Evolutionary conservation across 805 yeast species (phyloP), one percentile per base, ranked within the genome.

Genomic region (Pichia manshurica): DNA sequence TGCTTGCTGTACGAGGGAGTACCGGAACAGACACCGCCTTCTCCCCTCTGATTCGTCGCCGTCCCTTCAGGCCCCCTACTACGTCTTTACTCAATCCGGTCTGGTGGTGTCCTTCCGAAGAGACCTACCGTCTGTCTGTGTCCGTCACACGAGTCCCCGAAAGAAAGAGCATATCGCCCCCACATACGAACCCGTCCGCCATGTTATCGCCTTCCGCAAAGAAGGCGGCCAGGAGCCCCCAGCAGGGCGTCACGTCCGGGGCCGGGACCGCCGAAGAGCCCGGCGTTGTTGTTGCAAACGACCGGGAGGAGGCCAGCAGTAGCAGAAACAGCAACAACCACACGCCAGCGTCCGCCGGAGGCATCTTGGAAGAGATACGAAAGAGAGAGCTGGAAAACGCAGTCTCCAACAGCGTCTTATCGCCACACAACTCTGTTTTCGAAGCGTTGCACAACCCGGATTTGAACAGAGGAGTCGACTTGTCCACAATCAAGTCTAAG

Each of bases 401-500:
- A 15, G 22, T 36, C 22, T n/a, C 20, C 16, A 35, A 23, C 20
- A 42, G 28, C 20, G 12, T 35, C 6, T 25, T 36, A 22, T 35
- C 70, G 3, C 67, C 67, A 9, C 70, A 65, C 47, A 39, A 59
- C 19, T 66, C 70, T 0, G 58, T 66, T 4, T 57, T 59, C 40
- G 57, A 64, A 45, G 64, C 64, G 19, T 52, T 66, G n/a, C 62
- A 61, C 17, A 58, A 65, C 45, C 68, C 70, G 4, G 62, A 64
- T 7, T 53, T 65, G 46, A 66, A 63, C 29, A 32, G 54, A 16
- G 62, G 60, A 8, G 31, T 54, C 9, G 45, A 47, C 39, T 22
- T 47, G 25, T n/a, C 39, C 35, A 51, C 10, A 32, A 37, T 42
- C 2, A 36, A 35, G 29, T 13, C 44, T 47, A 47, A 31, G 19